These are phyloP conservation scores for Xylariomycetidae sp. DNA, from an alignment of 2,329 filamentous ascomycete species.

Conservation along the genomic window DNA sequence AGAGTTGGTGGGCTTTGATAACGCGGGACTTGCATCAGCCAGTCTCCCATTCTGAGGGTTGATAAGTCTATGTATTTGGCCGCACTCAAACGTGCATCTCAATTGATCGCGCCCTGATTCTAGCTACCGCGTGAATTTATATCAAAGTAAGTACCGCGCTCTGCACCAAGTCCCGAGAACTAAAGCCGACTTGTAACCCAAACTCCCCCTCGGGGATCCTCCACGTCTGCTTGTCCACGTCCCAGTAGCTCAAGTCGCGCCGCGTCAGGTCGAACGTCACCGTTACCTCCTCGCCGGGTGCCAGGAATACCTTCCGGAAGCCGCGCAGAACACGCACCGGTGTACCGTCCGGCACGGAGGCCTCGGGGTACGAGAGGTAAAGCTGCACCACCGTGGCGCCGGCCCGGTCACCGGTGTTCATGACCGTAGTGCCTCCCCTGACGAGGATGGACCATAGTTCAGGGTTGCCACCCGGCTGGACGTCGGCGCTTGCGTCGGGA, in stretches of 20 bases:
- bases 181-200: neutral
- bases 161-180: neutral
- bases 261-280: constrained; percentile 56
- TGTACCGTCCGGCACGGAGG: constrained; percentile 42
- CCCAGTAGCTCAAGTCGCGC: constrained; percentile 69
- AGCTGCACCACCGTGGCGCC: constrained; percentile 39
- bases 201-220: constrained; percentile 22
- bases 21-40: too few relatives aligned
- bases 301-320: constrained; percentile 62
- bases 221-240: constrained; percentile 62
- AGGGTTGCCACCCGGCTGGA: constrained; percentile 54
- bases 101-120: too few relatives aligned
- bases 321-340: constrained; percentile 60
- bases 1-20: too few relatives aligned
- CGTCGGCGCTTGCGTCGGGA: constrained; percentile 51
- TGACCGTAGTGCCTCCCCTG: constrained; percentile 40
- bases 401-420: constrained; percentile 41
- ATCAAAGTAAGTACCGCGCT: too few relatives aligned
- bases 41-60: too few relatives aligned
- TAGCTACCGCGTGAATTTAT: too few relatives aligned
- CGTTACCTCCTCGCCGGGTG: constrained; percentile 43
- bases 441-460: constrained; percentile 52
- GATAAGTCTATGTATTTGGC: too few relatives aligned
- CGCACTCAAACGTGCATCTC: too few relatives aligned
- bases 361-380: constrained; percentile 33